Evolutionary conservation across 495 filamentous ascomycete species (phyloP).

Genomic region (Penicillium longicatenatum): DNA sequence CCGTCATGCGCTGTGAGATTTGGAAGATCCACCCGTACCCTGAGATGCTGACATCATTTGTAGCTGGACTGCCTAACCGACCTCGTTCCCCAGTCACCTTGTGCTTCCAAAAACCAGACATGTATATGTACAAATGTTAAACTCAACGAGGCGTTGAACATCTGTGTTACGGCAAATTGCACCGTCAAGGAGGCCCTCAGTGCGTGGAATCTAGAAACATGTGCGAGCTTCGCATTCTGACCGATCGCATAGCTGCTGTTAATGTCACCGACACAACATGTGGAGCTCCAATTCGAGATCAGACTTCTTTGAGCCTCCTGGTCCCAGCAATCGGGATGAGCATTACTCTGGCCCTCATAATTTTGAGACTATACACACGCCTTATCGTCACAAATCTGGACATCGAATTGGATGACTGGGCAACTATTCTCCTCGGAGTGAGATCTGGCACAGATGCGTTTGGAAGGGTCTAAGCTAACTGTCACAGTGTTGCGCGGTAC

Average conservation of each 20-base stretch:
- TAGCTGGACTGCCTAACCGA: slow-evolving; percentile 2
- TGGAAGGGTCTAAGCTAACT: not conserved
- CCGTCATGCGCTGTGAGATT: not conserved
- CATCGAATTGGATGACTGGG: slow-evolving; percentile 15
- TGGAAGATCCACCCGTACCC: not conserved
- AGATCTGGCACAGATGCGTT: not conserved
- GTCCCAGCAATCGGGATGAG: slow-evolving; percentile 7
- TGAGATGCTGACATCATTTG: not conserved
- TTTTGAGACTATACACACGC: slow-evolving; percentile 7
- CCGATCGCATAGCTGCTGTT: slow-evolving; percentile 2
- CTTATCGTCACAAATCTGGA: slow-evolving; percentile 7
- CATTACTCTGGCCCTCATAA: not conserved
- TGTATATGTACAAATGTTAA: slow-evolving; percentile 22
- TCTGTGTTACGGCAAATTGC: slow-evolving; percentile 18
- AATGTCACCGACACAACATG: slow-evolving; percentile 10
- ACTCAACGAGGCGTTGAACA: slow-evolving; percentile 16
- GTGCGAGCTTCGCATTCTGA: not conserved
- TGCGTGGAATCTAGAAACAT: slow-evolving; percentile 9
- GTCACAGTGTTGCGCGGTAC: slow-evolving; percentile 1
- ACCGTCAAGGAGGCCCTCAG: slow-evolving; percentile 19
- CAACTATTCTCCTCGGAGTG: slow-evolving; percentile 4
- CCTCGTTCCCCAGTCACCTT: slow-evolving; percentile 6
- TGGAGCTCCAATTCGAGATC: slow-evolving; percentile 3
- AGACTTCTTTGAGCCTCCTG: slow-evolving; percentile 4
- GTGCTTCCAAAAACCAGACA: slow-evolving; percentile 11